These are phyloP conservation scores for Tanozyma kutaoensis DNA, from an alignment of 805 yeast species.

Conservation along the genomic window DNA sequence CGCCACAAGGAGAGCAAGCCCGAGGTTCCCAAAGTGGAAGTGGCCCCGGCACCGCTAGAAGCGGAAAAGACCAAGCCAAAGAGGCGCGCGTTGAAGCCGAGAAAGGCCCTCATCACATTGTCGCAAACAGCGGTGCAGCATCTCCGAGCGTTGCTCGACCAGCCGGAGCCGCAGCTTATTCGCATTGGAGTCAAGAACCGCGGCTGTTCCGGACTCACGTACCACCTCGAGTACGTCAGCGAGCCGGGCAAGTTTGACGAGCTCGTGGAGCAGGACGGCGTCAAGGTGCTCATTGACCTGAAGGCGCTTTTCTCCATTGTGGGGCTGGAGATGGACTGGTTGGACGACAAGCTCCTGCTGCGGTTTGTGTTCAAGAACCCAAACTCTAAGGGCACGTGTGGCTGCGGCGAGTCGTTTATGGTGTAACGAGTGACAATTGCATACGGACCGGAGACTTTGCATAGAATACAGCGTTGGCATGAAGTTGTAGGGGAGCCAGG, in stretches of 20 bases:
- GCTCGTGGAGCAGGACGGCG: slow-evolving; percentile 84
- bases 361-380: slow-evolving; percentile 92
- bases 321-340: slow-evolving; percentile 98
- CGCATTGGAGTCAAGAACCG: slow-evolving; percentile 91
- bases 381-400: slow-evolving; percentile 95
- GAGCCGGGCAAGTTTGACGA: slow-evolving; percentile 95
- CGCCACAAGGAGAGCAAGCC: no score
- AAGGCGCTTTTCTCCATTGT: slow-evolving; percentile 92
- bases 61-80: no score
- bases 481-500: no score
- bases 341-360: slow-evolving; percentile 81
- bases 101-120: slow-evolving; percentile 80
- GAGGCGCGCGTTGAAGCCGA: slow-evolving; percentile 70
- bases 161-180: slow-evolving; percentile 80
- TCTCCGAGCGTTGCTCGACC: slow-evolving; percentile 49
- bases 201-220: slow-evolving; percentile 93
- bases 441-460: no score
- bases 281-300: slow-evolving; percentile 84
- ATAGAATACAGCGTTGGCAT: no score
- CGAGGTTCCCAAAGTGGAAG: no score
- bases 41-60: no score
- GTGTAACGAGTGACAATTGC: no score
- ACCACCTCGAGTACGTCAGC: slow-evolving; percentile 80
- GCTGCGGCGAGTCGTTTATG: slow-evolving; percentile 98
- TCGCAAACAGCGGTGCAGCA: slow-evolving; percentile 68